Evolutionary conservation across 2,329 filamentous ascomycete genomes (phyloP).

Genomic region (Colletotrichum sp.): DNA sequence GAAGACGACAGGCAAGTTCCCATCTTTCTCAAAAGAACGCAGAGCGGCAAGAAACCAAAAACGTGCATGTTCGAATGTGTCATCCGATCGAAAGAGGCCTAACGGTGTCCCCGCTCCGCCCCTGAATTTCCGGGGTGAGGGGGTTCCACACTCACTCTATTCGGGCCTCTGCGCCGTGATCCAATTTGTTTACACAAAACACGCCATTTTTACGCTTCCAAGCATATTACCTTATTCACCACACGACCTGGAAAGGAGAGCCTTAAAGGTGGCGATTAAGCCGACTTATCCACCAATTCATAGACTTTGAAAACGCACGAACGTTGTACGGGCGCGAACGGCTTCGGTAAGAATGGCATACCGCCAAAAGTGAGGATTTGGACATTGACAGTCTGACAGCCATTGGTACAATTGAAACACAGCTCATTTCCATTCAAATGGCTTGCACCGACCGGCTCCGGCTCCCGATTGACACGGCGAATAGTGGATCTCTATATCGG

Average conservation of each 20-base stretch:
- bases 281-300: background rate
- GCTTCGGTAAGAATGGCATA: background rate
- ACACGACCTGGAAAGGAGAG: background rate
- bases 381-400: background rate
- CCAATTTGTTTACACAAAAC: conserved; percentile 7
- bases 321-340: background rate
- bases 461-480: background rate
- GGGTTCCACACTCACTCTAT: background rate
- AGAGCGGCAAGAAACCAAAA: background rate
- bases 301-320: background rate
- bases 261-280: background rate
- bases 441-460: background rate
- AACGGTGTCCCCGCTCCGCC: conserved; percentile 1
- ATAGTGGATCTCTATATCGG: background rate
- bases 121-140: background rate
- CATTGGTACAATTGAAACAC: background rate
- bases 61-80: background rate
- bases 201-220: background rate
- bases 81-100: background rate
- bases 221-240: conserved; percentile 1
- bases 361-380: background rate
- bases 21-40: background rate
- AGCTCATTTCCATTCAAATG: background rate
- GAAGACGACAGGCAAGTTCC: background rate
- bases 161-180: background rate